Evolutionary conservation across 345 rosid genomes (phyloP).

Genomic region (Corchorus olitorius): DNA sequence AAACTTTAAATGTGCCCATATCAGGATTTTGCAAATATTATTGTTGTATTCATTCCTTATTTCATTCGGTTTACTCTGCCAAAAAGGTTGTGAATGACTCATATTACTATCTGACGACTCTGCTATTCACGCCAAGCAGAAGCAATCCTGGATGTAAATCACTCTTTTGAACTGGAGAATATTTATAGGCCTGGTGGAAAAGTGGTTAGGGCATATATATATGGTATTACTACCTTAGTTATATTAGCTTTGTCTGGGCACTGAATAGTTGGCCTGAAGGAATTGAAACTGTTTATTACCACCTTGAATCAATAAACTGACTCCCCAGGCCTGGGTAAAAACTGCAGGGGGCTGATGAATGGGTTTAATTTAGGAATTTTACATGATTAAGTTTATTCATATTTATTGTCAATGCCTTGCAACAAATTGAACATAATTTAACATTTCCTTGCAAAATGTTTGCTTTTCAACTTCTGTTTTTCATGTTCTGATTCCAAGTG

Average conservation of each 20-base stretch:
- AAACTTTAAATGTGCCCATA: background rate
- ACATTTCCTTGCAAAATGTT: background rate
- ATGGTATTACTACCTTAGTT: background rate
- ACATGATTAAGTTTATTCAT: background rate
- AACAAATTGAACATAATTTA: background rate
- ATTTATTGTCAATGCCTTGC: background rate
- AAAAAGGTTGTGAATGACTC: background rate
- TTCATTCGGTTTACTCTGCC: constrained; percentile 10
- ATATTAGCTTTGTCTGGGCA: background rate
- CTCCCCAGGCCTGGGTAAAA: background rate
- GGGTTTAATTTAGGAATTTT: background rate
- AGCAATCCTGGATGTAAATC: background rate
- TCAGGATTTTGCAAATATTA: background rate
- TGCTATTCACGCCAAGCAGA: background rate
- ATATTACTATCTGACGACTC: background rate
- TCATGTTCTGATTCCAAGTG: background rate
- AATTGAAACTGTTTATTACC: background rate
- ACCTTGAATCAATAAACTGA: background rate
- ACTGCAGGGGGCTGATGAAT: background rate
- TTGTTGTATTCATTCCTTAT: background rate
- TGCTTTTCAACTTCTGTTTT: background rate
- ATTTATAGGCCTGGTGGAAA: background rate
- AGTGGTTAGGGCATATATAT: background rate
- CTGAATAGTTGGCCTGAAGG: background rate
- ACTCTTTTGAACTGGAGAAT: background rate